Evolutionary conservation across 2,329 filamentous ascomycete genomes (phyloP).

Genomic region (Alternaria sp.): DNA sequence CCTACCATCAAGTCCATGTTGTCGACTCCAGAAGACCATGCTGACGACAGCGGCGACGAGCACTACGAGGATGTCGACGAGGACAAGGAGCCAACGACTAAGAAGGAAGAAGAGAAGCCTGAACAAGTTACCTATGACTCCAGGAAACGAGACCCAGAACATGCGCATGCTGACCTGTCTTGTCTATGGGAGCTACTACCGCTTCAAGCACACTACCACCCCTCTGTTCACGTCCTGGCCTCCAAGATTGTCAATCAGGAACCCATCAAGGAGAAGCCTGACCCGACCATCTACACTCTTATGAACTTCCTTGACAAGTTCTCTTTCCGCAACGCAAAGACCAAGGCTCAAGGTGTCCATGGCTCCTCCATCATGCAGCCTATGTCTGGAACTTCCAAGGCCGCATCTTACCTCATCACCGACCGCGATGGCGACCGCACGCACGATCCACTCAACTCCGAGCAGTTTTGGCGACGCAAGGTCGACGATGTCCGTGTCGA

Average conservation of each 20-base stretch:
- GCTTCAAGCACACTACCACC: slow-evolving; percentile 85
- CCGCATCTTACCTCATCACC: slow-evolving; percentile 68
- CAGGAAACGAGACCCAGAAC: slow-evolving; percentile 88
- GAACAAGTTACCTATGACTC: slow-evolving; percentile 72
- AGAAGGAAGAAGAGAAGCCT: slow-evolving; percentile 24
- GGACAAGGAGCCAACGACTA: slow-evolving; percentile 40
- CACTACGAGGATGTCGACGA: slow-evolving; percentile 72
- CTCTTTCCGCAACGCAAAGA: slow-evolving; percentile 94
- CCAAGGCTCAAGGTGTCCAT: slow-evolving; percentile 65
- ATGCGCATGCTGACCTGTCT: slow-evolving; percentile 89
- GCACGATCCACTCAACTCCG: slow-evolving; percentile 79
- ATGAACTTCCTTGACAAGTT: slow-evolving; percentile 98
- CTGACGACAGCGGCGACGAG: slow-evolving; percentile 77
- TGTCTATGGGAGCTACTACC: slow-evolving; percentile 94
- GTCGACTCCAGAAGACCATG: slow-evolving; percentile 74
- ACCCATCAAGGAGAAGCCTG: slow-evolving; percentile 84
- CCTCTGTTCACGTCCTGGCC: slow-evolving; percentile 88
- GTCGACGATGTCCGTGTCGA: slow-evolving; percentile 87
- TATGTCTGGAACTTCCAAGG: slow-evolving; percentile 70
- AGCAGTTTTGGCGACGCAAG: slow-evolving; percentile 91
- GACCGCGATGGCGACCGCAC: slow-evolving; percentile 66
- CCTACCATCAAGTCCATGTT: slow-evolving; percentile 81
- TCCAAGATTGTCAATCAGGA: slow-evolving; percentile 73
- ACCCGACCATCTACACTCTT: slow-evolving; percentile 87
- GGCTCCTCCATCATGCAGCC: slow-evolving; percentile 98